Evolutionary conservation across 169 alveolate genomes (phyloP).

Genomic region (Cryptosporidium bovis): DNA sequence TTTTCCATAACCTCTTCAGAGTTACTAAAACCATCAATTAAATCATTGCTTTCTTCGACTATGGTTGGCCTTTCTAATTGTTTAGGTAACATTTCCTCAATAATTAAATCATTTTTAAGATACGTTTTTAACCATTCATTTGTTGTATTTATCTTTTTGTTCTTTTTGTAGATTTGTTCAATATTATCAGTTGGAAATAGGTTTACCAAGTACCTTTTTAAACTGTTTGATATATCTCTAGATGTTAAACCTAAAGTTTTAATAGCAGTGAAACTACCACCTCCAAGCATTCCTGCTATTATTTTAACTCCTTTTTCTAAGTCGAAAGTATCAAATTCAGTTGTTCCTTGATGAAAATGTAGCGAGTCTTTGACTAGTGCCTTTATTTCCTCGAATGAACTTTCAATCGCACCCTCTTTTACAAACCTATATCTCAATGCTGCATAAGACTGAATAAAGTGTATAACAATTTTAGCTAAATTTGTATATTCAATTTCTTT

Average conservation of each 20-base stretch:
- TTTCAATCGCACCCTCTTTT: constrained; percentile 1
- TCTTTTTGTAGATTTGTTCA: background rate
- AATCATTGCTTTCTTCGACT: background rate
- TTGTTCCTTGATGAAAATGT: constrained; percentile 57
- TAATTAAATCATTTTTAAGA: background rate
- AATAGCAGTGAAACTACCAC: constrained; percentile 71
- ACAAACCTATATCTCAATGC: constrained; percentile 37
- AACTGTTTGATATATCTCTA: constrained; percentile 20
- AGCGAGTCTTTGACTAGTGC: constrained; percentile 12
- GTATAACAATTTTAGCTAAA: constrained; percentile 11
- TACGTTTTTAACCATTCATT: constrained; percentile 31
- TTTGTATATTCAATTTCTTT: constrained; percentile 17
- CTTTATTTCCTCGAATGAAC: constrained; percentile 10
- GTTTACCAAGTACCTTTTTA: constrained; percentile 5
- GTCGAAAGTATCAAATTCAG: constrained; percentile 32
- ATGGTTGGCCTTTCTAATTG: constrained; percentile 41
- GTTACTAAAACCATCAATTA: background rate
- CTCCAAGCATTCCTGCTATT: constrained; percentile 46
- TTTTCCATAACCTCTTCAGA: background rate
- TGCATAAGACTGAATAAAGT: constrained; percentile 55
- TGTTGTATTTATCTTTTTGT: constrained; percentile 29
- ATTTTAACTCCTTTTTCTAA: constrained; percentile 44
- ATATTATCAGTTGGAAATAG: constrained; percentile 21
- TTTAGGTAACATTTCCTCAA: constrained; percentile 54
- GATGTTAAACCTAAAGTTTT: constrained; percentile 35